Evolutionary conservation across 164 flowering plant genomes (phyloP).

Genomic region (Berberis vulgaris): DNA sequence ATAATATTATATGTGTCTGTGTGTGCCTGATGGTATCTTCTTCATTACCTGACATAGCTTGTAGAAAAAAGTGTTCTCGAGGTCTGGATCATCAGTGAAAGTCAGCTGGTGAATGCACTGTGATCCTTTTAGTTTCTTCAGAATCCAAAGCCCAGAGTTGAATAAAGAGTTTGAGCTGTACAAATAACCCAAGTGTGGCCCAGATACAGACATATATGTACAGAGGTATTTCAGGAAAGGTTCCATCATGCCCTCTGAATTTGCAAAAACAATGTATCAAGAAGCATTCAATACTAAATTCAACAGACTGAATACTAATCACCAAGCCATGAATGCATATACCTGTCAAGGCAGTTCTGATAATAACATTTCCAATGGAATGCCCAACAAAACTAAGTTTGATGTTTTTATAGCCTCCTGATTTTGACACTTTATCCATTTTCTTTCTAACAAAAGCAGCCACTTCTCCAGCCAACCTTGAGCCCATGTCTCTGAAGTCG

Average conservation of each 20-base stretch:
- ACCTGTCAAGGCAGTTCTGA: constrained; percentile 89
- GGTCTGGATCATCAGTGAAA: constrained; percentile 85
- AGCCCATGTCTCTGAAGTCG: constrained; percentile 92
- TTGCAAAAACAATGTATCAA: constrained; percentile 9
- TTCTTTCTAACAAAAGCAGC: constrained; percentile 70
- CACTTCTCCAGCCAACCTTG: constrained; percentile 85
- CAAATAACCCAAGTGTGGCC: constrained; percentile 96
- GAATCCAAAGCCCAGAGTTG: constrained; percentile 94
- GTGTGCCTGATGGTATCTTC: background rate
- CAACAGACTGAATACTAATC: background rate
- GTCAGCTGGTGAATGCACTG: constrained; percentile 96
- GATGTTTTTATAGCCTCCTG: constrained; percentile 51
- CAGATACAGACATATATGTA: constrained; percentile 88
- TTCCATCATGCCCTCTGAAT: constrained; percentile 77
- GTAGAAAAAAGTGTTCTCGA: constrained; percentile 84
- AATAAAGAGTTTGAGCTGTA: constrained; percentile 91
- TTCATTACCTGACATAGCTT: constrained; percentile 72
- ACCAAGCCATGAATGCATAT: constrained; percentile 7
- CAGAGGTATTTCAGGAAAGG: constrained; percentile 67
- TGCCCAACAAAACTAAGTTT: constrained; percentile 98
- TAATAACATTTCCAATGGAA: constrained; percentile 90
- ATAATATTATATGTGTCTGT: too few species aligned
- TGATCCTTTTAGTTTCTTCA: constrained; percentile 84
- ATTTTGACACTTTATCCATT: constrained; percentile 72
- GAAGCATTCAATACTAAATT: background rate